Evolutionary conservation across 2,329 filamentous ascomycete species (phyloP).

Genomic region (Xylariales sp.): DNA sequence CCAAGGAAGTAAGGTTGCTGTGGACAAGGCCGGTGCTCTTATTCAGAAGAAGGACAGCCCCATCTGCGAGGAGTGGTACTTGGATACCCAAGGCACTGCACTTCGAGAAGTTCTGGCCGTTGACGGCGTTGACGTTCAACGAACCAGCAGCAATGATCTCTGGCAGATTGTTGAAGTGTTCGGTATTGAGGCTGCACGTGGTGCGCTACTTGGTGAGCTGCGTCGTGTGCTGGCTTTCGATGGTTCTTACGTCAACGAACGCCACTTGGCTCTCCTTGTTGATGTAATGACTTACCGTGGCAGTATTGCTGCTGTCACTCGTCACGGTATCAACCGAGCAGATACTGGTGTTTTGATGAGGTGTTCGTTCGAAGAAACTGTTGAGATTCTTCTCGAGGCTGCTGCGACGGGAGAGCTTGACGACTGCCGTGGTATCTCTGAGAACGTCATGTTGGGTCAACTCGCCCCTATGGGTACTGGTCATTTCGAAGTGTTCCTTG

Average conservation of each 20-base stretch:
- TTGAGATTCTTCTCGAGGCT: conserved; percentile 95
- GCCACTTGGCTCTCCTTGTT: conserved; percentile 89
- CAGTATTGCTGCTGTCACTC: conserved; percentile 90
- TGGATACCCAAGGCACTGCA: conserved; percentile 90
- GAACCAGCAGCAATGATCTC: conserved; percentile 93
- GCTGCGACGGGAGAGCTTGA: conserved; percentile 93
- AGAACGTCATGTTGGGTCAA: conserved; percentile 98
- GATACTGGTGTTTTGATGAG: conserved; percentile 98
- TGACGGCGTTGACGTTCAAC: conserved; percentile 78
- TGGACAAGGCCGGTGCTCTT: conserved; percentile 66
- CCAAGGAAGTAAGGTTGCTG: conserved; percentile 66
- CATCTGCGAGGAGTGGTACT: conserved; percentile 85
- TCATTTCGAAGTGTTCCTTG: conserved; percentile 89
- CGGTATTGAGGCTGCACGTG: conserved; percentile 90
- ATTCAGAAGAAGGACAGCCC: conserved; percentile 69
- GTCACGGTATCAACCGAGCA: conserved; percentile 96
- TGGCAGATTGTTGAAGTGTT: conserved; percentile 93
- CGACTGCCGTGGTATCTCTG: conserved; percentile 95
- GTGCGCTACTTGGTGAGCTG: conserved; percentile 82
- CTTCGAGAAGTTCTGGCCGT: conserved; percentile 80
- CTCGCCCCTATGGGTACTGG: conserved; percentile 96
- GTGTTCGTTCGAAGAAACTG: conserved; percentile 98
- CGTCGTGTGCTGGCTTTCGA: conserved; percentile 94
- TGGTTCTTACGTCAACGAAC: conserved; percentile 98
- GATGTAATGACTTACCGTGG: conserved; percentile 98